Evolutionary conservation across 495 filamentous ascomycete genomes (phyloP).

Genomic region (Penicillium atrosanguineum): DNA sequence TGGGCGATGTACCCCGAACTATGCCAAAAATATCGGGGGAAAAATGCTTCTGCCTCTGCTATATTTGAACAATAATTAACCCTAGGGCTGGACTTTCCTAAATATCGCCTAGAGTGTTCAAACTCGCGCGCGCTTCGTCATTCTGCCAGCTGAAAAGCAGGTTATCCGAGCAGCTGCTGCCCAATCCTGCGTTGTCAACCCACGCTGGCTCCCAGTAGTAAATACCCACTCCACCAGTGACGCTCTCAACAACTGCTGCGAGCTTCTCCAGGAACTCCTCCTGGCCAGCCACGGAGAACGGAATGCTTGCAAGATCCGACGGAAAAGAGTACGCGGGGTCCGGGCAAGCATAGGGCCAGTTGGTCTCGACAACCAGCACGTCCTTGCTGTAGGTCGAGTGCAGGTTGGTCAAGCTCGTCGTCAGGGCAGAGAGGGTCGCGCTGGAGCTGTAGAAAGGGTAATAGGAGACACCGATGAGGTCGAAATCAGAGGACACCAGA

Average conservation of each 20-base stretch:
- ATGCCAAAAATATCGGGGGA: slow-evolving; percentile 2
- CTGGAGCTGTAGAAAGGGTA: slow-evolving; percentile 63
- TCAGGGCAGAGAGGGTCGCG: slow-evolving; percentile 55
- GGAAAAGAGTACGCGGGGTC: slow-evolving; percentile 56
- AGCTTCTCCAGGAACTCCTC: slow-evolving; percentile 53
- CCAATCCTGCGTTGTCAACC: slow-evolving; percentile 61
- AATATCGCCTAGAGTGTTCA: slow-evolving; percentile 30
- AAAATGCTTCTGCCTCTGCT: slow-evolving; percentile 13
- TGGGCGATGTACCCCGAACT: slow-evolving; percentile 2
- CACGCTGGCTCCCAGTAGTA: slow-evolving; percentile 75
- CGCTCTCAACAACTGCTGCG: slow-evolving; percentile 49
- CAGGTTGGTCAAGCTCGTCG: slow-evolving; percentile 56
- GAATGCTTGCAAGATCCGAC: slow-evolving; percentile 52
- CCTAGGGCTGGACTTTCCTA: slow-evolving; percentile 7
- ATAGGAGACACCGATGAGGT: slow-evolving; percentile 68
- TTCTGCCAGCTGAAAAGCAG: slow-evolving; percentile 38
- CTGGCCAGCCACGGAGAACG: slow-evolving; percentile 61
- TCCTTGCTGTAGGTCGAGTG: slow-evolving; percentile 57
- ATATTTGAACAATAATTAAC: background rate
- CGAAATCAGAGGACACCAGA: slow-evolving; percentile 55
- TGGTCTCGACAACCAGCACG: slow-evolving; percentile 62
- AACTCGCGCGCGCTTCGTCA: slow-evolving; percentile 31
- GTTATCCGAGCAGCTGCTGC: slow-evolving; percentile 52
- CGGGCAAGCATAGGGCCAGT: slow-evolving; percentile 64
- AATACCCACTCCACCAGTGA: slow-evolving; percentile 50